Conservation (phyloP, 1,284 basidiomycete species). For the Volvariella surrecta region DNA sequence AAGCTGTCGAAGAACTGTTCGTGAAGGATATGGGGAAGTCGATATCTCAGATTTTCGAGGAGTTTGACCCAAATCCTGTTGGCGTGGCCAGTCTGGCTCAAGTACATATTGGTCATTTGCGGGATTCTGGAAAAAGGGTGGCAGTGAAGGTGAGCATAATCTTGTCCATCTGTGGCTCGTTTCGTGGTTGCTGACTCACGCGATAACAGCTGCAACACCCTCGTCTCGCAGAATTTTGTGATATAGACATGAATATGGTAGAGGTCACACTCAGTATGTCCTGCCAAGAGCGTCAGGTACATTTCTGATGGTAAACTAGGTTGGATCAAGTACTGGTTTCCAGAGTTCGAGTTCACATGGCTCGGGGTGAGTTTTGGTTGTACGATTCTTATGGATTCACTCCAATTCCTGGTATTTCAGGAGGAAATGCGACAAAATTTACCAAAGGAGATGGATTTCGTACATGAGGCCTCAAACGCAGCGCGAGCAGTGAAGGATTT, state of each 20-base stretch:
- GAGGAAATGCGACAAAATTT: slow-evolving; percentile 91
- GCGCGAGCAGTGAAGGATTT: slow-evolving; percentile 71
- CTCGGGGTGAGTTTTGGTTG: slow-evolving; percentile 40
- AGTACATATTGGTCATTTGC: slow-evolving; percentile 82
- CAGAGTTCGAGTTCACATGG: slow-evolving; percentile 93
- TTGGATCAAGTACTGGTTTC: slow-evolving; percentile 86
- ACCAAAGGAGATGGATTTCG: slow-evolving; percentile 93
- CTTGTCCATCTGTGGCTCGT: slow-evolving; percentile 6
- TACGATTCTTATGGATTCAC: not conserved
- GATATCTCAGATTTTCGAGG: slow-evolving; percentile 62
- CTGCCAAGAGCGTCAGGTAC: not conserved
- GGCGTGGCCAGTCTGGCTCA: slow-evolving; percentile 95
- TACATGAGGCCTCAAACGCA: slow-evolving; percentile 87
- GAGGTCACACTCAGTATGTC: slow-evolving; percentile 66
- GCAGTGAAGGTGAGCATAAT: slow-evolving; percentile 71
- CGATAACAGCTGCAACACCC: slow-evolving; percentile 87
- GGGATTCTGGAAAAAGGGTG: slow-evolving; percentile 65
- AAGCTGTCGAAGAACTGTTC: slow-evolving; percentile 64
- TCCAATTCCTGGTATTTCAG: slow-evolving; percentile 15
- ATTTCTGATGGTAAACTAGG: slow-evolving; percentile 26
- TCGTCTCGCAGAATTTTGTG: slow-evolving; percentile 86
- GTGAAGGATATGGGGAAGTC: slow-evolving; percentile 61
- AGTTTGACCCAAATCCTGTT: slow-evolving; percentile 86
- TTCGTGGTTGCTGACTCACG: not conserved
- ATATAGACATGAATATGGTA: slow-evolving; percentile 80